These are phyloP conservation scores for Catharanthus roseus DNA, from an alignment of 257 asterid species.

Conservation along the genomic window DNA sequence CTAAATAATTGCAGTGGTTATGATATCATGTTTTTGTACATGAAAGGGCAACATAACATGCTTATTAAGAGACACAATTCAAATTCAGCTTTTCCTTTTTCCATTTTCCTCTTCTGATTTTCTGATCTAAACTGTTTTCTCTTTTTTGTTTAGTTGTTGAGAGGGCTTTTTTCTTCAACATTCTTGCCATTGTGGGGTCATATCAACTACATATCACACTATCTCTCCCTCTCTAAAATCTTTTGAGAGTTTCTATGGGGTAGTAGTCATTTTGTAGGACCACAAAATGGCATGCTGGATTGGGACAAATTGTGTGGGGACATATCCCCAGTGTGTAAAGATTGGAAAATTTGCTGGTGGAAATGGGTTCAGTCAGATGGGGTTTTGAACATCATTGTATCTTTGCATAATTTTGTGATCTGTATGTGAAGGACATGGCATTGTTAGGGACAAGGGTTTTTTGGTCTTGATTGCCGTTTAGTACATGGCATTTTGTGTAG, in stretches of 20 bases:
- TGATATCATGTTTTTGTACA: slow-evolving; percentile 40
- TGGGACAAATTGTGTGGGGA: slow-evolving; percentile 11
- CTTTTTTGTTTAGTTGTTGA: slow-evolving; percentile 22
- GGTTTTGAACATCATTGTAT: slow-evolving; percentile 3
- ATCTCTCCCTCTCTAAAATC: slow-evolving; percentile 20
- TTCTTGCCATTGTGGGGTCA: slow-evolving; percentile 45
- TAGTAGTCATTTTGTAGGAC: slow-evolving; percentile 19
- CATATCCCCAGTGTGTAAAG: slow-evolving; percentile 9
- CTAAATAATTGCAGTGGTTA: slow-evolving; percentile 60
- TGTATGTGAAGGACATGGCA: slow-evolving; percentile 2
- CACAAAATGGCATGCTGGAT: slow-evolving; percentile 23
- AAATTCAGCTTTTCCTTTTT: slow-evolving; percentile 29
- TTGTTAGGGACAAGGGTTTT: no score
- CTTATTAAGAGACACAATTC: slow-evolving; percentile 43
- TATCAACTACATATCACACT: slow-evolving; percentile 19
- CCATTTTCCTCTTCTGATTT: background rate
- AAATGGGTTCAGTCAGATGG: slow-evolving; percentile 8
- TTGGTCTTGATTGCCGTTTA: no score
- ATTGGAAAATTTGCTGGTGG: slow-evolving; percentile 12
- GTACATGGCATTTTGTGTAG: background rate
- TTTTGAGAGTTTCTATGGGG: slow-evolving; percentile 26
- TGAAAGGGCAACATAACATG: slow-evolving; percentile 26
- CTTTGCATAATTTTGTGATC: background rate
- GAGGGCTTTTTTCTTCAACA: slow-evolving; percentile 38
- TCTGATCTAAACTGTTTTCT: background rate